Base-by-base conservation (phyloP, 2,329 filamentous ascomycete species). In the Neopestalotiopsis sp. region DNA sequence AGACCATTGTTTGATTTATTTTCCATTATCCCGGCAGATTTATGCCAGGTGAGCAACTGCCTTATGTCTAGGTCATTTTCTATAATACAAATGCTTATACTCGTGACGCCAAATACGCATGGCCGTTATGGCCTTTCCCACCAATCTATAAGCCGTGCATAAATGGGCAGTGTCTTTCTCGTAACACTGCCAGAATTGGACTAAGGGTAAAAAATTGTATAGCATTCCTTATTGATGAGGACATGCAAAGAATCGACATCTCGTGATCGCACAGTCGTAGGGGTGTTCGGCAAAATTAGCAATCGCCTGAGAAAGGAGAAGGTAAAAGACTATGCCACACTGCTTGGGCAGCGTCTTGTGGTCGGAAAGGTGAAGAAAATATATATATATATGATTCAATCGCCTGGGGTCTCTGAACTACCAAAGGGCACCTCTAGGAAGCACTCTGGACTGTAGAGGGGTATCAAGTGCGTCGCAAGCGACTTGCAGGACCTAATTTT, bases 31-130 rank as follows among this genome's bases (percentile, higher is more conserved):
- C 40, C 40, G 64, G 20, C 69, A 49, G 61, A 42, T 61, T 67
- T 69, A 61, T 69, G 70, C 68, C 65, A 62, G 67, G 40, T 64
- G 5, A 64, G 14, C 24, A n/a, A 49, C 17, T 64, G 28, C 61
- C 59, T 61, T 64, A 64, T 53, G 45, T 17, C 45, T 17, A 63
- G 61, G 61, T 9, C 38, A 49, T 30, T 34, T 64, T 64, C 42
- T 64, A 64, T 45, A n/a, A 64, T 64, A 64, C 61, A 64, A 24
- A 64, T 64, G 61, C 61, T 62, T 40, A 38, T 62, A 62, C 28
- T 62, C 59, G 59, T 62, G 30, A 62, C 32, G 32, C 30, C 59
- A 62, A 62, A 53, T 53, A n/a, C 45, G 45, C 45, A 53, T 53
- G 45, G 45, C n/a, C 59, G 14, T 32, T 59, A n/a, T 14, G 9